Percentiles rank a stretch among this genome's conserved stretches.
Conservation (phyloP, 495 filamentous ascomycete species). For the Neurospora sp. region DNA sequence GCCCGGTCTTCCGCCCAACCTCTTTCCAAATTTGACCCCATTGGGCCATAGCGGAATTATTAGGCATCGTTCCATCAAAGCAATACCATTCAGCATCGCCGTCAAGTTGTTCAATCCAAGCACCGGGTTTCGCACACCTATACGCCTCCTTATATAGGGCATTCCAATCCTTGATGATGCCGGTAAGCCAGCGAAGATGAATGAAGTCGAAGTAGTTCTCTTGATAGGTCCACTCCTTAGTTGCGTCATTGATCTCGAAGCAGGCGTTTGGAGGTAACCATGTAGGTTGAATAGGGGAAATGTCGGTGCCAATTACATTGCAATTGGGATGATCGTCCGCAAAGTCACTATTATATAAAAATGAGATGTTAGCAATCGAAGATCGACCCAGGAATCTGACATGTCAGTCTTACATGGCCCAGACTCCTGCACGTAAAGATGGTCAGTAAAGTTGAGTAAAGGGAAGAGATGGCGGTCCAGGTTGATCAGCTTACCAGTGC, state of each 20-base stretch:
- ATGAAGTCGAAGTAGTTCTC: constrained; percentile 42
- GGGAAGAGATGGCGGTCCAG: neutral
- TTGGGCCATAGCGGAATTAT: no score
- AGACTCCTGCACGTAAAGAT: neutral
- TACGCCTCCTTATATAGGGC: constrained; percentile 24
- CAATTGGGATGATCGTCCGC: no score
- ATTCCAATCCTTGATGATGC: constrained; percentile 41
- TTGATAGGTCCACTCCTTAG: constrained; percentile 35
- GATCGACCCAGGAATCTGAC: neutral
- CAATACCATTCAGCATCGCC: neutral
- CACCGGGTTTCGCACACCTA: constrained; percentile 25
- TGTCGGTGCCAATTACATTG: no score
- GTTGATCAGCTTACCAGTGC: no score
- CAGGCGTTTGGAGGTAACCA: constrained; percentile 1
- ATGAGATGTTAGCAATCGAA: neutral
- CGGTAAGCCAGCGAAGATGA: constrained; percentile 43
- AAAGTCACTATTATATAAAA: constrained; percentile 4
- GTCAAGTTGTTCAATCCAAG: constrained; percentile 17
- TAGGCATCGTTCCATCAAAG: neutral
- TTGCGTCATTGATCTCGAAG: constrained; percentile 43
- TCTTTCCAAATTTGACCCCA: no score
- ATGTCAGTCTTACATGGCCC: neutral
- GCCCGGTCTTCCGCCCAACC: no score
- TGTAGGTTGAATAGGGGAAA: no score
- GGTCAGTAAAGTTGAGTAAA: neutral